A percentile compares a stretch with the other conserved stretches of the same genome.
Evolutionary conservation across 2,329 filamentous ascomycete genomes (phyloP).

Genomic region (Trichoderma koningii): DNA sequence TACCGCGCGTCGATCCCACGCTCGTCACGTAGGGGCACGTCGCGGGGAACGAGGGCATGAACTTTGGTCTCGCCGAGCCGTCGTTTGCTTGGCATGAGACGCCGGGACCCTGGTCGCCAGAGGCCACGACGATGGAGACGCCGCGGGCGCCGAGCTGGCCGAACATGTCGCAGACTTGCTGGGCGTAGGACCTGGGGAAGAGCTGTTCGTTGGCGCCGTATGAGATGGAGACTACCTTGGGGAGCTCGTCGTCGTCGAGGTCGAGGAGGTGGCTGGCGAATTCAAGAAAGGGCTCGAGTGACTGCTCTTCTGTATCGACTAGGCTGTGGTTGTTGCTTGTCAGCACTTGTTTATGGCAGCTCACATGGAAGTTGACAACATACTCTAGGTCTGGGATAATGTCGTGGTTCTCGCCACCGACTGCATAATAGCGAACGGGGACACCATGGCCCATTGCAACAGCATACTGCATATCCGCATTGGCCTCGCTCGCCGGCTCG

Average conservation of each 20-base stretch:
- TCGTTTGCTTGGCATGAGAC: slow-evolving; percentile 43
- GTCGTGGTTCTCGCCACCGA: slow-evolving; percentile 38
- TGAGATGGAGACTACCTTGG: slow-evolving; percentile 67
- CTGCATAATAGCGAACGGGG: slow-evolving; percentile 40
- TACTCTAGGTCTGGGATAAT: slow-evolving; percentile 42
- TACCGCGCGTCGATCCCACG: slow-evolving; percentile 59
- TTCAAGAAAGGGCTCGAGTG: slow-evolving; percentile 68
- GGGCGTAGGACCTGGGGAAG: slow-evolving; percentile 60
- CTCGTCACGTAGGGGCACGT: slow-evolving; percentile 63
- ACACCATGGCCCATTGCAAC: slow-evolving; percentile 40
- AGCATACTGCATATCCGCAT: slow-evolving; percentile 44
- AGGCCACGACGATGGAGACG: slow-evolving; percentile 65
- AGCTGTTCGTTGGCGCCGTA: slow-evolving; percentile 71
- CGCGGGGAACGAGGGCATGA: slow-evolving; percentile 42
- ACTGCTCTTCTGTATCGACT: background rate
- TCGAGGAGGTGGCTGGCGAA: slow-evolving; percentile 62
- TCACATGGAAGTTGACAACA: slow-evolving; percentile 28
- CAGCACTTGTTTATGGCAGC: background rate
- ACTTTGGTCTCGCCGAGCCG: slow-evolving; percentile 39
- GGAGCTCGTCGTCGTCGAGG: slow-evolving; percentile 56
- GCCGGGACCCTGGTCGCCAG: slow-evolving; percentile 56
- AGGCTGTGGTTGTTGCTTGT: background rate
- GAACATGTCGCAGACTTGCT: slow-evolving; percentile 57
- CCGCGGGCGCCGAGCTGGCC: slow-evolving; percentile 66
- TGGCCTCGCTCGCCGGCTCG: slow-evolving; percentile 40